Evolutionary conservation across 2,329 filamentous ascomycete genomes (phyloP), one percentile per base, ranked within the genome.

Genomic region (Dactylella cylindrospora): DNA sequence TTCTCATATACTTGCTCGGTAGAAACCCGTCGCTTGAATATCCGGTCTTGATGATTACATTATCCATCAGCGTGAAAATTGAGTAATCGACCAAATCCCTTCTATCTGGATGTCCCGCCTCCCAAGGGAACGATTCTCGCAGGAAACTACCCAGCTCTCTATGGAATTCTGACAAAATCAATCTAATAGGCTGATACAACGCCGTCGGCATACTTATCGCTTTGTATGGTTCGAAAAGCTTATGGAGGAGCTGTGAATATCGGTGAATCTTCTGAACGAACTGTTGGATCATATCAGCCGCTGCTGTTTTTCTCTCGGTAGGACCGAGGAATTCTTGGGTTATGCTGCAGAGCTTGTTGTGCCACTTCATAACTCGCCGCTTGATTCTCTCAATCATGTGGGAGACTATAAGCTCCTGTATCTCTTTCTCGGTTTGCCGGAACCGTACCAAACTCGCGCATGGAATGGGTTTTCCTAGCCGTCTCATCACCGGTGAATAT

Each of bases 21-120:
- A 52, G 33, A 26, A 52, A 52, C 49, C 49, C 49, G 20, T 52
- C 49, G 38, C 49, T 43, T 31, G 49, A 52, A 15, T 52, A 52
- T 23, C 44, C 36, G 38, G 44, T 52, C 38, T 41, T 26, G 20
- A 52, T 41, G 12, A 52, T 19, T 2, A 41, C 7, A 20, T 52
- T 52, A 36, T 52, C 49, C 49, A 52, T 52, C 19, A 52, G 19
- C 20, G 49, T 52, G 38, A 52, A 52, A 28, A 52, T 19, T 31
- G 49, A 52, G 26, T 25, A 41, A 15, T 52, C 49, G 17, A 39
- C 35, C 19, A 52, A 9, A 52, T 52, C 49, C 28, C 49, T 32
- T 13, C 43, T 39, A 10, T 52, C 49, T 20, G 28, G 20, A 44
- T 39, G 43, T n/a, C 49, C 43, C 38, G 49, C 38, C 28, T 52